Percentiles rank a stretch among this genome's conserved stretches.
Evolutionary conservation across 345 rosid genomes (phyloP).

Genomic region (Cochlearia excelsa): DNA sequence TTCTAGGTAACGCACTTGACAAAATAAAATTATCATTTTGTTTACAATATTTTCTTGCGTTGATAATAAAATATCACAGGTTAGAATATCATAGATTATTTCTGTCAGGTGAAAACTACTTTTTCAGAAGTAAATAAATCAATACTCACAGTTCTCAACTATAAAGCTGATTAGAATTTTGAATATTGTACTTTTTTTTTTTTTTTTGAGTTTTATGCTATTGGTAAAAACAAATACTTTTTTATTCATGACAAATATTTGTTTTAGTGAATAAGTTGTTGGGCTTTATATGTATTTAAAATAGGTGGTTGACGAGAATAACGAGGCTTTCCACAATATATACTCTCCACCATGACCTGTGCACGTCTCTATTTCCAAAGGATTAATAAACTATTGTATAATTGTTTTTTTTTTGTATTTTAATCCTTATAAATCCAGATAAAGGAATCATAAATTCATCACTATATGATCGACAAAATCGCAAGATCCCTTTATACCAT

Average conservation of each 20-base stretch:
- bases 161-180: neutral
- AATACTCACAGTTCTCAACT: neutral
- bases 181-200: neutral
- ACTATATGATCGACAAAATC: no score
- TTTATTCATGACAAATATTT: no score
- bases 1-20: neutral
- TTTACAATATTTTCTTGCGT: no score
- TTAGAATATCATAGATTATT: no score
- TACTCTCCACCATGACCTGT: slow-evolving; percentile 5
- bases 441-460: no score
- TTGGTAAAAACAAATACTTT: no score
- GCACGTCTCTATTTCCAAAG: slow-evolving; percentile 14
- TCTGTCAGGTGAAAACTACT: neutral
- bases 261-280: no score
- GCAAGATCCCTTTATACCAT: no score
- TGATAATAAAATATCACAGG: no score
- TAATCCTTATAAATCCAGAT: no score
- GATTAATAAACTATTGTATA: neutral
- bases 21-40: neutral
- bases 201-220: no score
- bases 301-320: slow-evolving; percentile 6
- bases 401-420: no score
- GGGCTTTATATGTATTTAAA: neutral
- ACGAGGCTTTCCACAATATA: neutral
- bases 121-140: neutral